Evolutionary conservation across 1,139 yeast genomes (phyloP), one percentile per base, ranked within the genome.

Genomic region (Diutina sp.): DNA sequence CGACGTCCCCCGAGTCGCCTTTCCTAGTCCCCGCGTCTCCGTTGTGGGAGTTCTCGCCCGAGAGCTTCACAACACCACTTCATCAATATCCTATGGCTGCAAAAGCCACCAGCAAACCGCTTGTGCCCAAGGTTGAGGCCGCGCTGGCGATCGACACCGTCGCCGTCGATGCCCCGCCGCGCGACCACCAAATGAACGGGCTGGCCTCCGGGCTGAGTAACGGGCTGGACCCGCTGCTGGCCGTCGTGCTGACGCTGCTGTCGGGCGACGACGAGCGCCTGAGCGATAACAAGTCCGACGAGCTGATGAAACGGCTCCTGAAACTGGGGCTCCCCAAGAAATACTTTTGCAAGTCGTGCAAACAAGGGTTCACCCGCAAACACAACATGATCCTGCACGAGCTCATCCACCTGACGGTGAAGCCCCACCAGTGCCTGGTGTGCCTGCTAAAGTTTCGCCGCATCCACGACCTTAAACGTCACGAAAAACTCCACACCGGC

Each of bases 381-480:
- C 93, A 86, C 67, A 87, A 87, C 64, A 78, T 87, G 75, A 86
- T 85, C 58, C 80, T 88, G 6, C 95, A 87, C 67, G 77, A 84
- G 61, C 69, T 86, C 59, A 86, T 85, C 54, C 95, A 87, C 66
- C 79, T 88, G 12, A 77, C 80, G 55, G 76, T 78, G 58, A 84
- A 83, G 65, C 90, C 91, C 1, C 89, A 80, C 68, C 70, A 72
- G 30, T 88, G 96, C 67, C 63, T 77, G n/a, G 77, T 79, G 16
- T 88, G 96, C 64, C 72, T 77, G 58, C 72, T 80, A 55, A 78
- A 76, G 62, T 88, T 88, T 66, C 76, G 95, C 59, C 74, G 95
- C 51, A 78, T 83, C 46, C 93, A 87, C 66, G 95, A 88, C 66
- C 73, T 87, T 62, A 85, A 83, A 65, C 74, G 96, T 53, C 96